Evolutionary conservation across 2,329 filamentous ascomycete genomes (phyloP), one percentile per base, ranked within the genome.

Genomic region (Apiospora hydei): DNA sequence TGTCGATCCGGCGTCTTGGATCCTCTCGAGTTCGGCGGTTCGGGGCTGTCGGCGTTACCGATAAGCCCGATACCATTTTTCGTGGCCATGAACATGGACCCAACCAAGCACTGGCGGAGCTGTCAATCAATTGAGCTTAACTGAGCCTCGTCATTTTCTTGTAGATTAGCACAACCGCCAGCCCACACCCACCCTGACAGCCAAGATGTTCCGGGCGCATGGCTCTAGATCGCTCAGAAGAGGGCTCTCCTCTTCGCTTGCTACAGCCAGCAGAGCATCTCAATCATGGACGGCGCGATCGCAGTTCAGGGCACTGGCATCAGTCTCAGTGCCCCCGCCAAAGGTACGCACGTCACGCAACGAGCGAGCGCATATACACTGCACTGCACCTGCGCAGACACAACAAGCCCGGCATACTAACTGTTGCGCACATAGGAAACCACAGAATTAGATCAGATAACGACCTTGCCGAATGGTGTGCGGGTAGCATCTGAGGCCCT

Each of bases 401-500:
- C 34, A 16, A 53, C 24, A 7, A n/a, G 41, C 21, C 10, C 57
- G 21, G 57, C 57, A n/a, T 64, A 41, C 57, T 64, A 5, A 64
- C 34, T n/a, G 26, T 41, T 41, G 6, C 34, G 4, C 11, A 41
- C 57, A 8, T 18, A 64, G 57, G 57, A 98, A 80, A 94, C 94
- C 18, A 92, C 91, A 68, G 94, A 98, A 75, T 90, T 98, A 77
- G 94, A 98, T 82, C 87, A 92, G 76, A 92, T 98, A 78, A 97
- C 95, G 10, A 95, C 92, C 1, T 90, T 99, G 21, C 87, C 94
- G 69, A 99, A 99, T 88, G 96, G 96, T 80, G 86, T 99, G 76
- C 94, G 96, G 72, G 94, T 99, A 72, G 96, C 96, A 34, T 98
- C 96, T 64, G 96, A 99, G 82, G 95, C 95, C 71, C 88, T 98